Percentiles rank a stretch among this genome's conserved stretches.
Conservation (phyloP, 1,139 yeast species). For the Kodamaea sp. region DNA sequence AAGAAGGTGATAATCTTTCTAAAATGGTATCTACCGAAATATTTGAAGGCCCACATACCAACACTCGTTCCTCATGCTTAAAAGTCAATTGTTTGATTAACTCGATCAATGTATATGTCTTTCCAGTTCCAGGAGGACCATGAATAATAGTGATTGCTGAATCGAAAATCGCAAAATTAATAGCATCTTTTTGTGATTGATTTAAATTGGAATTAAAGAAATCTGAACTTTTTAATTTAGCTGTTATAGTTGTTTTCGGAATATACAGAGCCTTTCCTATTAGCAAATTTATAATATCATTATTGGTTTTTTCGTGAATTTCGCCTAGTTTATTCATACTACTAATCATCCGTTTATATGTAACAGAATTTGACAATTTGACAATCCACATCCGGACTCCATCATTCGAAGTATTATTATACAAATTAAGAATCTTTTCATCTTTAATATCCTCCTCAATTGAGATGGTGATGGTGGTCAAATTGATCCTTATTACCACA, state of each 20-base stretch:
- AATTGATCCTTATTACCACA: constrained; percentile 52
- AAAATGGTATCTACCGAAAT: constrained; percentile 91
- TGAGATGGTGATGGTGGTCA: constrained; percentile 48
- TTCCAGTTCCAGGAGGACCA: constrained; percentile 54
- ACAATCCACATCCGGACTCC: constrained; percentile 53
- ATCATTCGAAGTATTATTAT: constrained; percentile 41
- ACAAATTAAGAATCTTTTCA: constrained; percentile 41
- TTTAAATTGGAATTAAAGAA: constrained; percentile 58
- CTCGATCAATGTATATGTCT: constrained; percentile 84
- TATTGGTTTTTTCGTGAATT: constrained; percentile 29
- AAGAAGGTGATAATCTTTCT: constrained; percentile 60
- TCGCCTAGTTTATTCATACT: constrained; percentile 69
- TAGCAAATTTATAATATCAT: constrained; percentile 40
- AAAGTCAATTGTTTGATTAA: constrained; percentile 68
- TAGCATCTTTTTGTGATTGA: constrained; percentile 56
- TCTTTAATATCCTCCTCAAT: constrained; percentile 56
- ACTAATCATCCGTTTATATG: constrained; percentile 76
- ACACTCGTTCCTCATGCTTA: constrained; percentile 56
- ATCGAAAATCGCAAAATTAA: constrained; percentile 36
- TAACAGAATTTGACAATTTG: constrained; percentile 63
- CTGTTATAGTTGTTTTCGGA: constrained; percentile 9
- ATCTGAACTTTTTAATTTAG: constrained; percentile 11
- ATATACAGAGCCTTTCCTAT: constrained; percentile 39
- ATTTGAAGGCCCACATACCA: constrained; percentile 95
- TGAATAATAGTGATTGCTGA: constrained; percentile 45